Percentiles rank a stretch among this genome's conserved stretches.
Conservation (phyloP, 768 basidiomycete genomes). For the Leucocoprinus birnbaumii region DNA sequence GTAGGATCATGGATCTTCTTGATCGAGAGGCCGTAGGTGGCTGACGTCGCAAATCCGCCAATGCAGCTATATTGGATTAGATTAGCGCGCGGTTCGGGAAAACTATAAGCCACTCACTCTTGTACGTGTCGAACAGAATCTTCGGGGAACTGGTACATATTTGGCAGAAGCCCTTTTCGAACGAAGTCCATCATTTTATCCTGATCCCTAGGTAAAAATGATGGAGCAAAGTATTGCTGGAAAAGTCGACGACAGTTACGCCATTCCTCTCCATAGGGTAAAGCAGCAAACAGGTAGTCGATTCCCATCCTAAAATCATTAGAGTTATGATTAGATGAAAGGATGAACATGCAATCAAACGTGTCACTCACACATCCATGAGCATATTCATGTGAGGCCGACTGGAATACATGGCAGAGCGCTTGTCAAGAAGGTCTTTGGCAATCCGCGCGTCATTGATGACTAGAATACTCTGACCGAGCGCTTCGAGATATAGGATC, state of each 20-base stretch:
- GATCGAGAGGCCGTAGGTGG: conserved; percentile 9
- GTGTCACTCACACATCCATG: conserved; percentile 6
- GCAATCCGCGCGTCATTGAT: conserved; percentile 22
- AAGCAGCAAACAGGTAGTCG: conserved; percentile 2
- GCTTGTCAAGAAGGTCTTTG: conserved; percentile 25
- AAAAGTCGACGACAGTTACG: conserved; percentile 12
- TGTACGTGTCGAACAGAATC: conserved; percentile 5
- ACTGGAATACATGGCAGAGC: conserved; percentile 27
- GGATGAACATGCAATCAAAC: too few species aligned
- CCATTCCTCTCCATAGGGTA: conserved; percentile 14
- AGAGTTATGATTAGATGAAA: too few species aligned
- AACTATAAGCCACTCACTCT: not conserved
- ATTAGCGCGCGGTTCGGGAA: not conserved
- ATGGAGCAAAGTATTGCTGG: conserved; percentile 10
- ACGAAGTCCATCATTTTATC: conserved; percentile 2
- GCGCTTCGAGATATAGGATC: conserved; percentile 22
- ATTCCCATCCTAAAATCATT: conserved; percentile 9
- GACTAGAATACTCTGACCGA: conserved; percentile 23
- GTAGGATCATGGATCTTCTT: conserved; percentile 3
- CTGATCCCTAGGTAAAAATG: conserved; percentile 7
- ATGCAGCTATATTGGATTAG: not conserved
- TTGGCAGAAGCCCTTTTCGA: conserved; percentile 9
- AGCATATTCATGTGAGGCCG: conserved; percentile 7
- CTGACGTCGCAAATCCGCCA: conserved; percentile 9
- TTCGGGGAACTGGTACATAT: conserved; percentile 7